Conservation (phyloP, 2,329 filamentous ascomycete species). For the Chaetomiaceae sp. region DNA sequence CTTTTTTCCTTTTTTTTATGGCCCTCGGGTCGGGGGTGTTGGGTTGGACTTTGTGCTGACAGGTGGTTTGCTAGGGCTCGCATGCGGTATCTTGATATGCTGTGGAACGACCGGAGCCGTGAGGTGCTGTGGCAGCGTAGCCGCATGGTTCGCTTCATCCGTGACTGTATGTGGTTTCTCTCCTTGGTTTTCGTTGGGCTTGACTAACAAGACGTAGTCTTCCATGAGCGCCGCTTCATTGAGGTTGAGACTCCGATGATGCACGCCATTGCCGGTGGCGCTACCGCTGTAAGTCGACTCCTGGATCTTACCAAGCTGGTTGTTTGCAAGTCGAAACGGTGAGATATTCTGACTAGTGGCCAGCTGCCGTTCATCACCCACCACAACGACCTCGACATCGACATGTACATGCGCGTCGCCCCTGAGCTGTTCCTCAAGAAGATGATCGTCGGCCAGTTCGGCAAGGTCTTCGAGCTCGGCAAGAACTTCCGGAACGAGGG, state of each 20-base stretch:
- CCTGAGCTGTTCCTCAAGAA: slow-evolving; percentile 97
- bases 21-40: too few species aligned
- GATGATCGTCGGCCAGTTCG: slow-evolving; percentile 86
- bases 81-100: slow-evolving; percentile 89
- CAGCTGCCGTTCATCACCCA: slow-evolving; percentile 84
- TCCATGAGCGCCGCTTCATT: slow-evolving; percentile 81
- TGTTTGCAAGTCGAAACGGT: too few species aligned
- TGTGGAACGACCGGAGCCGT: slow-evolving; percentile 88
- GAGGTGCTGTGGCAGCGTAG: slow-evolving; percentile 80
- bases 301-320: background rate
- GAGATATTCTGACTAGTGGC: background rate
- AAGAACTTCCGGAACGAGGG: slow-evolving; percentile 94
- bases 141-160: slow-evolving; percentile 84
- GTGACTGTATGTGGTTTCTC: slow-evolving; percentile 47
- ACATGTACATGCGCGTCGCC: slow-evolving; percentile 91
- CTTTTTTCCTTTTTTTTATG: too few species aligned
- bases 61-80: slow-evolving; percentile 56
- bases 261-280: slow-evolving; percentile 91
- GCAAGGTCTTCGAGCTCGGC: slow-evolving; percentile 93
- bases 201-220: slow-evolving; percentile 38
- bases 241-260: slow-evolving; percentile 98
- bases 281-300: slow-evolving; percentile 58
- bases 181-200: too few species aligned
- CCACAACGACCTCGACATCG: slow-evolving; percentile 93
- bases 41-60: background rate